These are phyloP conservation scores for Monosporascus sp. DNA, from an alignment of 2,329 filamentous ascomycete genomes.

Conservation along the genomic window DNA sequence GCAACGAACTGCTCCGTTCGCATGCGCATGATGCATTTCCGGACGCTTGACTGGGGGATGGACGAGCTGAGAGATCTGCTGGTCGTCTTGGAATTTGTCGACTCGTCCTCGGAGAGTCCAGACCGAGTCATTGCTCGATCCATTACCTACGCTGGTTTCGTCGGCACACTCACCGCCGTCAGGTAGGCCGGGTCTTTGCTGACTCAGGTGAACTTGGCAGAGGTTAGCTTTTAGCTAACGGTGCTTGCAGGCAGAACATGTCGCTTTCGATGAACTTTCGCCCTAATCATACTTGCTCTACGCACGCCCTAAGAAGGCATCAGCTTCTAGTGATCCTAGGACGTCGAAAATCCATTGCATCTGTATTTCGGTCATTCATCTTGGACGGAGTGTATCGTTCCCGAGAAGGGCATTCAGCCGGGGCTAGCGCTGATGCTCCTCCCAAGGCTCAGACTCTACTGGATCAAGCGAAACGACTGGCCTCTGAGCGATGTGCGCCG, in stretches of 20 bases:
- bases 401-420: not conserved
- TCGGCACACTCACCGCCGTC: constrained; percentile 46
- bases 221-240: not conserved
- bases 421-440: constrained; percentile 2
- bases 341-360: constrained; percentile 46
- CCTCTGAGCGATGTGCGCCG: constrained; percentile 40
- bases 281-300: constrained; percentile 38
- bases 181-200: constrained; percentile 23
- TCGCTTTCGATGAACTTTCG: constrained; percentile 48
- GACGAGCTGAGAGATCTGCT: constrained; percentile 41
- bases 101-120: constrained; percentile 20
- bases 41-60: constrained; percentile 53
- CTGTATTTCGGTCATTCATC: constrained; percentile 36
- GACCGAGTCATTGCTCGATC: constrained; percentile 37
- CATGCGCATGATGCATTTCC: constrained; percentile 45
- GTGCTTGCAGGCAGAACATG: constrained; percentile 28
- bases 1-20: not conserved
- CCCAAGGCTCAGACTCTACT: too few species aligned
- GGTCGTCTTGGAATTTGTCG: constrained; percentile 47
- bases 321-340: constrained; percentile 50
- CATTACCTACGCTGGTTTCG: constrained; percentile 46
- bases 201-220: not conserved
- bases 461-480: constrained; percentile 22
- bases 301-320: constrained; percentile 38
- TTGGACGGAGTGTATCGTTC: constrained; percentile 3